Conservation (phyloP, 2,329 filamentous ascomycete genomes). For the Trichoderma brevicompactum region DNA sequence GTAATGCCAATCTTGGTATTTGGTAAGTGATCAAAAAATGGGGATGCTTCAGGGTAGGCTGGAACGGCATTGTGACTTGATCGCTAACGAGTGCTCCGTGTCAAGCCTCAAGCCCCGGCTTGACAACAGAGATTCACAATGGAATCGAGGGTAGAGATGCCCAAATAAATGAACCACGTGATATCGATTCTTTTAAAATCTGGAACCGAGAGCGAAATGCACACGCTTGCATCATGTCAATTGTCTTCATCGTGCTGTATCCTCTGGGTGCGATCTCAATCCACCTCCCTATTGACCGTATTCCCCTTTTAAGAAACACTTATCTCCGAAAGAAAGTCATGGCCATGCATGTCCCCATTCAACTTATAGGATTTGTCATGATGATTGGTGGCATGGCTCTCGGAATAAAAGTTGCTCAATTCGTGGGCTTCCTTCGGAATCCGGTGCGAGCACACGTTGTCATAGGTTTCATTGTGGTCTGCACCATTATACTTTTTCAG, state of each 20-base stretch:
- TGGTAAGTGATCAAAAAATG: no score
- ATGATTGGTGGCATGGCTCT: slow-evolving; percentile 23
- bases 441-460: slow-evolving; percentile 11
- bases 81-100: not conserved
- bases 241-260: slow-evolving; percentile 24
- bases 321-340: slow-evolving; percentile 23
- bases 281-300: slow-evolving; percentile 13
- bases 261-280: slow-evolving; percentile 18
- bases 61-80: no score
- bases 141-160: not conserved
- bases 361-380: slow-evolving; percentile 16
- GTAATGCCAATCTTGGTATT: not conserved
- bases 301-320: slow-evolving; percentile 13
- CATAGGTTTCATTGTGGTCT: slow-evolving; percentile 13
- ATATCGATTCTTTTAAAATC: not conserved
- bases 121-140: not conserved
- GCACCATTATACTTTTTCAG: slow-evolving; percentile 18
- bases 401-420: slow-evolving; percentile 8
- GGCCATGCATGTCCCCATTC: slow-evolving; percentile 19
- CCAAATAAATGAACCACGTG: not conserved
- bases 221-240: slow-evolving; percentile 25
- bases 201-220: slow-evolving; percentile 24
- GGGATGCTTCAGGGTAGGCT: not conserved
- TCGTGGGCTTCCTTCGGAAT: not conserved
- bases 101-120: not conserved